Evolutionary conservation across 495 filamentous ascomycete species (phyloP), one percentile per base, ranked within the genome.

Genomic region (Podospora conica): DNA sequence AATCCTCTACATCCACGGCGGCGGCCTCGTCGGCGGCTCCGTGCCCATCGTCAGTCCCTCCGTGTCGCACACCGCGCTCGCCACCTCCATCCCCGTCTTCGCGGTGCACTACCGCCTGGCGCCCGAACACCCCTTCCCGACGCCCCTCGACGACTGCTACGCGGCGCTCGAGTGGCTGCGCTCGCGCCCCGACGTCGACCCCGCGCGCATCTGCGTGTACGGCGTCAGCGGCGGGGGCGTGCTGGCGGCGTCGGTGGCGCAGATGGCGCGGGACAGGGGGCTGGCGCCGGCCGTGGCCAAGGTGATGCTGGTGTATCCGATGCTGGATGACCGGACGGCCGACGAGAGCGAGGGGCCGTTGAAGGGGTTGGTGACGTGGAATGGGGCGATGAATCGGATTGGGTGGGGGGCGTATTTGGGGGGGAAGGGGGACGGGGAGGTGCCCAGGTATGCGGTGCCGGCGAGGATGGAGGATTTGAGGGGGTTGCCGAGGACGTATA

Each of bases 201-300:
- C 75, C 8, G 63, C 60, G 22, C 71, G 76, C 8, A 61, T 84
- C 23, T 72, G 71, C 9, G 25, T 83, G 5, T 63, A 66, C 12
- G 82, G 82, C 11, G 25, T 66, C 12, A 78, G 75, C 53, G 80
- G 76, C 5, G 82, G 81, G 18, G 81, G 79, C 3, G 75, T 75
- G 2, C 23, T 82, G 10, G 77, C 76, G 2, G 72, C 76, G 2
- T 76, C 70, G 1, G 28, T 70, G 2, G 73, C 73, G 1, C 71
- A 81, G 8, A 60, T 71, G 71, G 74, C 75, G 10, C 69, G 77
- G 9, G 78, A 81, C 25, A 67, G 69, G 12, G 65, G 67, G 24
- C 21, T 76, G 9, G 53, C 20, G 8, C 71, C 74, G 1, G 68
- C 70, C n/a, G 29, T 80, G 3, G 69, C 65, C 1, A 77, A 73